Evolutionary conservation across 306 rosid species (phyloP).

Genomic region (Neltuma alba): DNA sequence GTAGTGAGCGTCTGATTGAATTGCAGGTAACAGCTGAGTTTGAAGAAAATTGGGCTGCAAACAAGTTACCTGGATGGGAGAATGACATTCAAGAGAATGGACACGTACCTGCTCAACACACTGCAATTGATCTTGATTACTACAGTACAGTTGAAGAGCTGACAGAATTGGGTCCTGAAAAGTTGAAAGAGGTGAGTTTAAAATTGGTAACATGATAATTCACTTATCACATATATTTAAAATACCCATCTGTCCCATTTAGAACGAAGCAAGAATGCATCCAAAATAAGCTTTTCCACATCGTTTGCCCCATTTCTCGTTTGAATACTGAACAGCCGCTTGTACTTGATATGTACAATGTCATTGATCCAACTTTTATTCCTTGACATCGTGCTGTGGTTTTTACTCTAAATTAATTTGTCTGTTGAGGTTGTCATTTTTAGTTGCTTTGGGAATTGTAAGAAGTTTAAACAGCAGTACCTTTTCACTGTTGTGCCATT

Average conservation of each 20-base stretch:
- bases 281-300: background rate
- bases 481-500: background rate
- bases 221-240: background rate
- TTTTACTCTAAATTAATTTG: background rate
- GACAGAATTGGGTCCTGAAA: constrained; percentile 86
- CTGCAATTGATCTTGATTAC: constrained; percentile 86
- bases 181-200: constrained; percentile 78
- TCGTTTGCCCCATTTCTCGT: background rate
- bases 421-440: background rate
- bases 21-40: constrained; percentile 72
- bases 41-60: constrained; percentile 83
- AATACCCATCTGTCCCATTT: background rate
- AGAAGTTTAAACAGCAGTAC: background rate
- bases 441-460: background rate
- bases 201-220: background rate
- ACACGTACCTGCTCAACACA: constrained; percentile 49
- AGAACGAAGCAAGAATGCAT: background rate
- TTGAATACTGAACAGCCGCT: background rate
- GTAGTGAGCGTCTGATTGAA: constrained; percentile 30
- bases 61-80: constrained; percentile 77
- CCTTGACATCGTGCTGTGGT: background rate
- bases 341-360: background rate
- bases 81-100: constrained; percentile 68
- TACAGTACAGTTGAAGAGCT: constrained; percentile 86
- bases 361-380: background rate